Evolutionary conservation across 2,329 filamentous ascomycete species (phyloP), one percentile per base, ranked within the genome.

Genomic region (Aspergillus luchuensis): DNA sequence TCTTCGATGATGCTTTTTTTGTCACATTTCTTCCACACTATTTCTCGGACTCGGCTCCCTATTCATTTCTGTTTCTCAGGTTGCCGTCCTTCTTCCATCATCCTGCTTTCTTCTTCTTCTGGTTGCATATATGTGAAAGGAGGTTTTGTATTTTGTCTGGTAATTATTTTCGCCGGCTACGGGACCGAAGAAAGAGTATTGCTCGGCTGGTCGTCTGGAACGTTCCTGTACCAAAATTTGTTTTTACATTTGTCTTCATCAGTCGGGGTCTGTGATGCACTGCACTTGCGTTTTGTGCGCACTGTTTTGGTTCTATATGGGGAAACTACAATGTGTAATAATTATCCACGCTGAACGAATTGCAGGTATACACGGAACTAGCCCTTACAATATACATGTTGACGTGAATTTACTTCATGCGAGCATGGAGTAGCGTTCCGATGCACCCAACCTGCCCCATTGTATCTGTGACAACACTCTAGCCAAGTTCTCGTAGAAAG

Each of bases 121-220:
- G 60, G 58, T 52, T 66, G 62, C 63, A 70, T 60, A 49, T 59
- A 58, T 63, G 56, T 66, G 62, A 66, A 33, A 15, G 15, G 47
- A n/a, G 15, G 47, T 50, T 17, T 28, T 30, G 25, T 50, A 28
- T 50, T 17, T 28, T 30, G 25, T 50, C 25, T 50, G 23, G 45
- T 49, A n/a, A 30, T n/a, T 50, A 50, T n/a, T 8, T 50, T 50
- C 25, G 25, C 25, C 25, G 25, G 15, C 25, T 50, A 50, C 25
- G 23, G 15, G 23, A 49, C 47, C 15, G 23, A 30, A 28, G 56
- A 54, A 53, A 62, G 33, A 63, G 49, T 55, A 17, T 63, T 60
- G 61, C 54, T 57, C 60, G 62, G 57, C 58, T 64, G 61, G 58
- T 56, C 60, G 59, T 55, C 25, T 62, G 25, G 15, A 56, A 51